A percentile compares a stretch with the other conserved stretches of the same genome.
These are phyloP conservation scores for Porcisia deanei DNA, from an alignment of 208 protist species.

Conservation along the genomic window DNA sequence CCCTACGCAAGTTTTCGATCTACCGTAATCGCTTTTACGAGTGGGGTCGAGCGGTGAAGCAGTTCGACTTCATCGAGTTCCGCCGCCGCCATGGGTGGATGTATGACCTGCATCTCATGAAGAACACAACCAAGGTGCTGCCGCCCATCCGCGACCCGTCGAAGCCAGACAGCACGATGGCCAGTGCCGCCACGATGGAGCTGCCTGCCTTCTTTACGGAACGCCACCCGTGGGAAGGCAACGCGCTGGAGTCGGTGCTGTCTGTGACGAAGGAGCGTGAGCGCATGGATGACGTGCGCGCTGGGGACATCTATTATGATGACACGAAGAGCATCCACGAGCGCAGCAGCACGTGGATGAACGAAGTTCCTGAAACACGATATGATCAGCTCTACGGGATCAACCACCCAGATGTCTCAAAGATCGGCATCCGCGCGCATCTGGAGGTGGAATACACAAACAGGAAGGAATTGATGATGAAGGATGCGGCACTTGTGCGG, in stretches of 20 bases:
- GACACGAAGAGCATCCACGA: conserved; percentile 67
- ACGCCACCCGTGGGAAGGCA: conserved; percentile 70
- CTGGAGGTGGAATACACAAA: conserved; percentile 85
- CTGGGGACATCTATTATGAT: conserved; percentile 86
- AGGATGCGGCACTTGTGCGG: conserved; percentile 76
- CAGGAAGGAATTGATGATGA: conserved; percentile 70
- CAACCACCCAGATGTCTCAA: conserved; percentile 78
- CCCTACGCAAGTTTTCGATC: conserved; percentile 82
- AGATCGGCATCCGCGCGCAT: conserved; percentile 88
- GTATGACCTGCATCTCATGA: conserved; percentile 87
- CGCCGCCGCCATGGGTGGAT: conserved; percentile 87
- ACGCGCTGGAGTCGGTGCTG: conserved; percentile 65
- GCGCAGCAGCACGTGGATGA: conserved; percentile 84
- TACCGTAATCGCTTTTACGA: conserved; percentile 82
- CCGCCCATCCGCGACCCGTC: conserved; percentile 71
- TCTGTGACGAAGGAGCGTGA: conserved; percentile 52
- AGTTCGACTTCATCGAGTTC: conserved; percentile 92
- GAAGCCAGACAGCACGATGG: conserved; percentile 57
- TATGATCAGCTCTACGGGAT: conserved; percentile 90
- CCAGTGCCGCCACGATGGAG: conserved; percentile 53
- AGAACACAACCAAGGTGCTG: conserved; percentile 68
- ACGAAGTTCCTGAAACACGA: conserved; percentile 87
- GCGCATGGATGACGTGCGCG: conserved; percentile 75
- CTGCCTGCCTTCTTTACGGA: conserved; percentile 82
- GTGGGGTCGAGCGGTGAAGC: conserved; percentile 89